Base-by-base conservation (phyloP, 2,329 filamentous ascomycete species). In the Hawksworthiomyces lignivorus region DNA sequence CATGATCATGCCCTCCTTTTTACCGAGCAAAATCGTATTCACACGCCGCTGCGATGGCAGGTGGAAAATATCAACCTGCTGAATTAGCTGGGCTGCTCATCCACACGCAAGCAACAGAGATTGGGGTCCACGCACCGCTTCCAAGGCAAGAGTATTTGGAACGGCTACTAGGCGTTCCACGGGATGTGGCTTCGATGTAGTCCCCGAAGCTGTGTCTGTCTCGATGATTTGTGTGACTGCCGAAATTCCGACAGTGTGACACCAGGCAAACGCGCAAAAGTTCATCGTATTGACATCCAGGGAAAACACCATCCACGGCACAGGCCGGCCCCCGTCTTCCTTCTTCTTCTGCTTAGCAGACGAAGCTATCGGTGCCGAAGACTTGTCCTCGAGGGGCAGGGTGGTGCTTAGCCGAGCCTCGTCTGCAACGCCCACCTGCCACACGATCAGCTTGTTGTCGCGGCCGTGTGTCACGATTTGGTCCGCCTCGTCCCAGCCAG, bases 201-300 rank as follows among this genome's bases (percentile, higher is more conserved):
- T 11, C 5, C 22, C 31, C 24, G 38, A 28, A 45, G 46, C 32
- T 5, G 18, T 24, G 20, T 10, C 6, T 8, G 15, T 6, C 14
- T n/a, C n/a, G n/a, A n/a, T n/a, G n/a, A n/a, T n/a, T n/a, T n/a
- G n/a, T n/a, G n/a, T n/a, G n/a, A n/a, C n/a, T n/a, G n/a, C n/a
- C 24, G 8, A 26, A 35, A 2, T 14, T 22, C n/a, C 32, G 34
- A 6, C 8, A 19, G 14, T 10, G 24, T 4, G 28, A 56, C 81
- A 82, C 47, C 73, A 71, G 3, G 83, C 73, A 59, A 95, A 95
- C 2, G 84, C 75, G 58, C 92, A 98, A 59, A 97, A 98, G 57
- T 97, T 98, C 65, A 97, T 76, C 2, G 90, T 87, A 56, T 96
- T 96, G 32, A 97, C 87, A 5, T 84, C 72, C 5, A 98, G 66